A percentile compares a stretch with the other conserved stretches of the same genome.
Conservation (phyloP, 2,329 filamentous ascomycete species). For the Paraphaeosphaeria sporulosa region DNA sequence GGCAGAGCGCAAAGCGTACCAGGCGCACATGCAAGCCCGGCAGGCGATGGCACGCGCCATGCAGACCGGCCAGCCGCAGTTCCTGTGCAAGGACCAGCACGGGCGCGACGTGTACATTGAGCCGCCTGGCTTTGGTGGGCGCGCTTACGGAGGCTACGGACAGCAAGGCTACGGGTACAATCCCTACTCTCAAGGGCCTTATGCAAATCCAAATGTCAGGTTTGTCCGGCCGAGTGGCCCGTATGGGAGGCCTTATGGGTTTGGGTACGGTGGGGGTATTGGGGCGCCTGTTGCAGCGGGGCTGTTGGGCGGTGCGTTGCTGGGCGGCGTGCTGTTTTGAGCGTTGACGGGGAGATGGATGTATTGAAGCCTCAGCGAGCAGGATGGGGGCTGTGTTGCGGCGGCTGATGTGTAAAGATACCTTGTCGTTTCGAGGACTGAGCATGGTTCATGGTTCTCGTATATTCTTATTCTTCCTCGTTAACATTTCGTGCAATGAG, state of each 20-base stretch:
- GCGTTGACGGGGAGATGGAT: neutral
- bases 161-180: conserved; percentile 51
- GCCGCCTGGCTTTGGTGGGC: conserved; percentile 53
- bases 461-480: too few relatives aligned
- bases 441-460: too few relatives aligned
- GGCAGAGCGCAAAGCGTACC: conserved; percentile 61
- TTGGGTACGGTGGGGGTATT: conserved; percentile 49
- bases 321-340: conserved; percentile 43
- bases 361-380: neutral
- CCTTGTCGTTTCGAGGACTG: too few relatives aligned
- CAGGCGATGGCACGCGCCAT: conserved; percentile 60
- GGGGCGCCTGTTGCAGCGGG: conserved; percentile 47
- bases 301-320: conserved; percentile 42
- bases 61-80: conserved; percentile 64
- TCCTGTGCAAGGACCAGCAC: conserved; percentile 61
- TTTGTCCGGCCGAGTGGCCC: conserved; percentile 58
- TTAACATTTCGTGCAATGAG: too few relatives aligned
- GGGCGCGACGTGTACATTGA: conserved; percentile 67
- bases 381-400: neutral
- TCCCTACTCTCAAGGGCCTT: conserved; percentile 56
- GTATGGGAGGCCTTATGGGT: conserved; percentile 53
- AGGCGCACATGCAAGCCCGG: conserved; percentile 60
- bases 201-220: conserved; percentile 57
- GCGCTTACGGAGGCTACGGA: neutral
- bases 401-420: too few relatives aligned